These are phyloP conservation scores for Tardiomyces digboiensis DNA, from an alignment of 1,139 yeast genomes.

Conservation along the genomic window DNA sequence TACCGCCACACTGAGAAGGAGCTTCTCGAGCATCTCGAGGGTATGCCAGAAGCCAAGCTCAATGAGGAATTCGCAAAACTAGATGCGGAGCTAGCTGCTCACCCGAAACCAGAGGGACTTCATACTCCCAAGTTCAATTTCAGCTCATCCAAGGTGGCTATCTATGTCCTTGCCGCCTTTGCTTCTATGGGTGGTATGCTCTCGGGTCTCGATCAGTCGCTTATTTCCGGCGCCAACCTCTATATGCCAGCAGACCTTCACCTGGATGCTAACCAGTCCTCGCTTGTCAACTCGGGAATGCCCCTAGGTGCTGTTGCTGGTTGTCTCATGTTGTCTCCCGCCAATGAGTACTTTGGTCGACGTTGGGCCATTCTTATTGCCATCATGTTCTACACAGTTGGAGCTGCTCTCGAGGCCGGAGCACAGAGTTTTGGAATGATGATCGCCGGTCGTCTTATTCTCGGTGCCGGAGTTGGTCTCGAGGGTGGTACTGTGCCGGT, in stretches of 20 bases:
- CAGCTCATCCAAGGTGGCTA: conserved; percentile 15
- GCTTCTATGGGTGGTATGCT: conserved; percentile 88
- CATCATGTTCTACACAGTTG: conserved; percentile 45
- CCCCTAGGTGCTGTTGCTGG: conserved; percentile 63
- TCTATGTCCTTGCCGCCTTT: conserved; percentile 56
- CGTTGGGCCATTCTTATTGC: conserved; percentile 65
- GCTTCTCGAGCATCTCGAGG: not conserved
- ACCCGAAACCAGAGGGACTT: not conserved
- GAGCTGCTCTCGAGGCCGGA: conserved; percentile 68
- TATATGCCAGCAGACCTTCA: conserved; percentile 45
- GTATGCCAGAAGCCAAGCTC: not conserved
- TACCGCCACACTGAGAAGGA: conserved; percentile 1
- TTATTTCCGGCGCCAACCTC: conserved; percentile 73
- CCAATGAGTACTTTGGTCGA: conserved; percentile 58
- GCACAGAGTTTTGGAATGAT: conserved; percentile 66
- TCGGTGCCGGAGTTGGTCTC: conserved; percentile 77
- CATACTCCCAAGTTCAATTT: conserved; percentile 1
- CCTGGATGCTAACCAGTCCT: conserved; percentile 35
- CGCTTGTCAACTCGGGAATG: conserved; percentile 65
- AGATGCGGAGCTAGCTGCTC: conserved; percentile 1
- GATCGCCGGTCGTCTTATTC: conserved; percentile 58
- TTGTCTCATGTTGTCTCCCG: conserved; percentile 55
- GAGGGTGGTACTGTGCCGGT: conserved; percentile 78
- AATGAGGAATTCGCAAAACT: not conserved
- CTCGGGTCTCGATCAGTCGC: conserved; percentile 91